Base-by-base conservation (phyloP, 106 monocot species). In the Alisma plantagoaquatica region DNA sequence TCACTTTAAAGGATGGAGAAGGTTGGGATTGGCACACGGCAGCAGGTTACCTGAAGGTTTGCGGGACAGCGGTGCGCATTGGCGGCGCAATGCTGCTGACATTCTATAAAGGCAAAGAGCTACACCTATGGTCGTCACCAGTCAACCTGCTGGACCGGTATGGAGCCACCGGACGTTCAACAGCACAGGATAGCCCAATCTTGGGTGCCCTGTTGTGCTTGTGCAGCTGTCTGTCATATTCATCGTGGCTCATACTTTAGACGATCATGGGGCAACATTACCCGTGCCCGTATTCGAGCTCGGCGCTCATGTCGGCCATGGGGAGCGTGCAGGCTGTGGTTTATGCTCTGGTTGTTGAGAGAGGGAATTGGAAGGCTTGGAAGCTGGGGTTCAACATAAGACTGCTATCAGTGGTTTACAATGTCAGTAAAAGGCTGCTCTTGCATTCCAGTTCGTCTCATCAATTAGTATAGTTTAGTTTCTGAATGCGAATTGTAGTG, bases 31-130 rank as follows among this genome's bases (percentile, higher is more conserved):
- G 42, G 45, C 31, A 64, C n/a, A n/a, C 53, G 1, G 0, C 49
- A 4, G 23, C 75, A 4, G 84, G 89, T 2, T 52, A 78, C 47
- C 77, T 78, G 3, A 96, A 96, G 73, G 18, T 84, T 12, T 9
- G 64, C 0, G 94, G 94, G 5, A 96, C 88, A 8, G 10, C 76
- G 2, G 16, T 84, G 2, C 78, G 84, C 9, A n/a, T 96, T 1
- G 70, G 75, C 0, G 94, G 94, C 0, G 93, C 93, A 6, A 87
- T 87, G 93, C 26, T 83, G 10, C 83, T 94, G 25, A 87, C 87
- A 48, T 75, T 94, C 53, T 81, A 75, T 64, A 84, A 78, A 59
- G 93, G 93, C 19, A 14, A 21, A 1, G 67, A 69, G 10, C 5
- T 94, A 28, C 59, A 55, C 27, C 16, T 78, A 4, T 87, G 83